These are phyloP conservation scores for Plasmodium gallinaceum DNA, from an alignment of 169 alveolate genomes.

Conservation along the genomic window DNA sequence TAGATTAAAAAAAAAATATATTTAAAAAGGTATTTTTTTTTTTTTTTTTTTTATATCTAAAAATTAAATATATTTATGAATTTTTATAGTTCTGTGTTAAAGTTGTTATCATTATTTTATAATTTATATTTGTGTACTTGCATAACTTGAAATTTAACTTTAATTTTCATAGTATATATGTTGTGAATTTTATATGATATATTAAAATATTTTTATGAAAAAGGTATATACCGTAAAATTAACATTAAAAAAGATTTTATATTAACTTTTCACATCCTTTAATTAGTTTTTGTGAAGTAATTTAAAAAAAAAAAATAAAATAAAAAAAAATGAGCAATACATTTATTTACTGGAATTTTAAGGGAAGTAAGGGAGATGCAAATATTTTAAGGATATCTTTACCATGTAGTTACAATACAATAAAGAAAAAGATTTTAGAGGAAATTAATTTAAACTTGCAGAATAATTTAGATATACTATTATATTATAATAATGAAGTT, in stretches of 20 bases:
- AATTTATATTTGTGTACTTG: too few species aligned
- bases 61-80: not conserved
- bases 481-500: constrained; percentile 56
- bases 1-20: not conserved
- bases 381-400: constrained; percentile 60
- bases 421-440: constrained; percentile 58
- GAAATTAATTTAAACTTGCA: constrained; percentile 38
- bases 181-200: too few species aligned
- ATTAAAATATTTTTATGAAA: too few species aligned
- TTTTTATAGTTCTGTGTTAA: too few species aligned
- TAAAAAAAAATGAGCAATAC: constrained; percentile 57
- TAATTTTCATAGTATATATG: too few species aligned
- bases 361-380: constrained; percentile 56
- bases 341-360: constrained; percentile 60
- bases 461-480: constrained; percentile 46
- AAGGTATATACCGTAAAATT: too few species aligned
- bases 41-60: not conserved
- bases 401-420: constrained; percentile 68
- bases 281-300: too few species aligned
- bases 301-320: too few species aligned
- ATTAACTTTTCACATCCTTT: too few species aligned
- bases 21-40: not conserved
- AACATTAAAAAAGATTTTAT: too few species aligned
- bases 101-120: too few species aligned
- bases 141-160: not conserved